Percentiles rank a stretch among this genome's conserved stretches.
These are phyloP conservation scores for Epichloe sylvatica DNA, from an alignment of 2,329 filamentous ascomycete genomes.

Conservation along the genomic window DNA sequence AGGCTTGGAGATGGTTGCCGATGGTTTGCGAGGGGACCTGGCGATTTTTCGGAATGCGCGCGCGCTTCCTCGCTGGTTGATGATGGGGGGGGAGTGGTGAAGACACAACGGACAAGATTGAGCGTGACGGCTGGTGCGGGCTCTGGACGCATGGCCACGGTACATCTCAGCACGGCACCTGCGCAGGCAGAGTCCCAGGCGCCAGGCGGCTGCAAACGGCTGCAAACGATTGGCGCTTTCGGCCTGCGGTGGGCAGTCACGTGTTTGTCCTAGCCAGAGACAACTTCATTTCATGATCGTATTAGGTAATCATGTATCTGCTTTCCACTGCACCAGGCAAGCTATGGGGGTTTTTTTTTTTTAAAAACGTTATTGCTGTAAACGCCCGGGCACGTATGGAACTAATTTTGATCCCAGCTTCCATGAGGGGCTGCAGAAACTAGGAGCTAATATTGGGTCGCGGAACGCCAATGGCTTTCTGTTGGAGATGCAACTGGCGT, in stretches of 20 bases:
- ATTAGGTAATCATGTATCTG: neutral
- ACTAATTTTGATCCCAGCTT: neutral
- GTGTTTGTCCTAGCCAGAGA: neutral
- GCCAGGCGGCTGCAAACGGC: conserved; percentile 10
- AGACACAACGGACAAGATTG: conserved; percentile 37
- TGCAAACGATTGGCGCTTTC: conserved; percentile 9
- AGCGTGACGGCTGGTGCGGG: conserved; percentile 34
- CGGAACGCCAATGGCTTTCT: neutral
- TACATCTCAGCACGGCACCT: conserved; percentile 31
- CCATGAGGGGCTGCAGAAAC: neutral
- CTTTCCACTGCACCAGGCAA: neutral
- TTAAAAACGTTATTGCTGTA: too few species aligned
- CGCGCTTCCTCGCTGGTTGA: conserved; percentile 30
- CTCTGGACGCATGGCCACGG: conserved; percentile 21
- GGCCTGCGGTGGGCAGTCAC: neutral
- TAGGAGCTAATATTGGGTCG: neutral
- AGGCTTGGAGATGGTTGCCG: conserved; percentile 41
- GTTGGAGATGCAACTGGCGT: neutral
- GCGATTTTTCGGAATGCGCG: conserved; percentile 50
- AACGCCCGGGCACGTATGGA: neutral
- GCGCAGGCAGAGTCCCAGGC: conserved; percentile 16
- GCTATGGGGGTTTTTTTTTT: neutral
- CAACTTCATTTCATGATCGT: neutral
- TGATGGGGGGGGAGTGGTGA: conserved; percentile 38
- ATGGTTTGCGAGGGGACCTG: conserved; percentile 45